Base-by-base conservation (phyloP, 2,329 filamentous ascomycete genomes). In the Stachybotrys chartarum region DNA sequence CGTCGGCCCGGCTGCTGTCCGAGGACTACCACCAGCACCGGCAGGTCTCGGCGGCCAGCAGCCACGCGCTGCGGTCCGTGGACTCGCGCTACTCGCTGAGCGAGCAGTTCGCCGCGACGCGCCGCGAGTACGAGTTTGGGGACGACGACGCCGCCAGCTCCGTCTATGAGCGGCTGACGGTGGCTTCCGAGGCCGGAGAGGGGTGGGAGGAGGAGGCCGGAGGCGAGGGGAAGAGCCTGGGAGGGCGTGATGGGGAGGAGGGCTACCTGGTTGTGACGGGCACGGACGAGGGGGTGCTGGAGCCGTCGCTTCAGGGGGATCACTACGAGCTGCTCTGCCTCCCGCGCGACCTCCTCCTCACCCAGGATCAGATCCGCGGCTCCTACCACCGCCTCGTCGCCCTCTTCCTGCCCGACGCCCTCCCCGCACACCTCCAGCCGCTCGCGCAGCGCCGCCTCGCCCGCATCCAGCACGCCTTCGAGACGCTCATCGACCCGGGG, bases 101-200 rank as follows among this genome's bases (percentile, higher is more conserved):
- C 50, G 75, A 78, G 49, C 75, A 79, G 55, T 79, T 79, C 56
- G 75, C 77, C 18, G 66, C 74, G 42, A 79, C 77, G 6, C 67
- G 75, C 35, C 69, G 68, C 51, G 76, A 78, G 56, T 75, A 73
- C 52, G 75, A 77, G 51, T 75, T 78, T 53, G 76, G 70, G 59
- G 76, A 75, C 55, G 77, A 79, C 60, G 77, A 79, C 58, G 35
- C 35, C 35, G 71, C 67, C 18, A 76, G 74, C 46, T 78, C 75
- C 17, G 64, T 77, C 48, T 65, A 73, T 54, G 73, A 75, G 30
- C 66, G 66, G 39, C 56, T 55, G 51, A 65, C 59, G 55, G 65
- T 57, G 54, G 60, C 61, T 35, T 62, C 66, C 24, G 63, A 66
- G 24, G 54, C 54, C n/a, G 61, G 24, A 2, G 24, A 24, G 24